Evolutionary conservation across 345 rosid species (phyloP), one percentile per base, ranked within the genome.

Genomic region (Nephelium lappaceum): DNA sequence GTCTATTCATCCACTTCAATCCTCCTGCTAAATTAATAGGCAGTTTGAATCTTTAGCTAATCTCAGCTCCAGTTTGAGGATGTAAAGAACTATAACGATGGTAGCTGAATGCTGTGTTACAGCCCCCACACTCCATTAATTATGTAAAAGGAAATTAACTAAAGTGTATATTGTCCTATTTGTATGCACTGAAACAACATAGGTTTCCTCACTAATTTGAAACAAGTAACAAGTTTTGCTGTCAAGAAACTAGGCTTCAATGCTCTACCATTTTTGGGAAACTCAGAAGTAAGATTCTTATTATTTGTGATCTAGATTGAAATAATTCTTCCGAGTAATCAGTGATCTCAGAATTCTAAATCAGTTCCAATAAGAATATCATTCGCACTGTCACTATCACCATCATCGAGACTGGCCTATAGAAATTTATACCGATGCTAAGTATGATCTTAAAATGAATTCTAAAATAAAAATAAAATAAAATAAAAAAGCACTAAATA

Each of bases 21-120:
- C 36, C n/a, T 63, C 36, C 45, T 63, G 38, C 16, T 19, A 49
- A 65, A 75, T 47, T 64, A 25, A 18, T 49, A 47, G n/a, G 36
- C 63, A 27, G 61, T 9, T 18, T 27, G 8, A 63, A 45, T 25
- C 71, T 43, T 36, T 8, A 74, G 36, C 60, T 39, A 75, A 73
- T 25, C 47, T 49, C 71, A 47, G 58, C n/a, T 65, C 43, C 69
- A 43, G 60, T 43, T 47, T 41, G 18, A 61, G 58, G 65, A 75
- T 10, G 7, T 47, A 8, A 47, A 24, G 51, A 58, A 27, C 25
- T 18, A 75, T 63, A 16, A 19, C 4, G 5, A 19, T 11, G 15
- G 51, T 55, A 12, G 65, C 11, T 36, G 47, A 18, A 62, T 18
- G 41, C 42, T 42, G 4, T 4, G 25, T 23, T 43, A 10, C 15